Conservation (phyloP, 805 yeast species). For the Candida suzukii region DNA sequence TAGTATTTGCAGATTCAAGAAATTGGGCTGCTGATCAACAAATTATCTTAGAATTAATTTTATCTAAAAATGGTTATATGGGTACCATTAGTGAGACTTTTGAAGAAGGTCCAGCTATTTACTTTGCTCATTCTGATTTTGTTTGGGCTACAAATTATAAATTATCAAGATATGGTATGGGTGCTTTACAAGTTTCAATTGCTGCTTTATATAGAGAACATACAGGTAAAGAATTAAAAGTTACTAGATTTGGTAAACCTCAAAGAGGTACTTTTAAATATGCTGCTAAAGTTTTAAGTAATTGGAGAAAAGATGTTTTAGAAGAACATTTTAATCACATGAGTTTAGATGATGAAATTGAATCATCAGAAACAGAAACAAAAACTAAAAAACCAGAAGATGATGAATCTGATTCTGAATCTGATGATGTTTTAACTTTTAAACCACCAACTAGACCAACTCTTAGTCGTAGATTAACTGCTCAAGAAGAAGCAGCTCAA, state of each 20-base stretch:
- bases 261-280: conserved; percentile 80
- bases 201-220: conserved; percentile 81
- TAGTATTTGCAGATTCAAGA: conserved; percentile 87
- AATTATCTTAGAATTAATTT: conserved; percentile 71
- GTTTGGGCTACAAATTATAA: conserved; percentile 90
- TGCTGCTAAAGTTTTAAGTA: conserved; percentile 68
- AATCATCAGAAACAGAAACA: not conserved
- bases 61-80: conserved; percentile 75
- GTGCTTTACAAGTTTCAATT: conserved; percentile 83
- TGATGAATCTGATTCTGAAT: conserved; percentile 14
- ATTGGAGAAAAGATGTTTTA: conserved; percentile 74
- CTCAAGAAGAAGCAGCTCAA: conserved; percentile 4
- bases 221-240: conserved; percentile 74
- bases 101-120: conserved; percentile 75
- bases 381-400: conserved; percentile 1
- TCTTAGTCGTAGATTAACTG: conserved; percentile 3
- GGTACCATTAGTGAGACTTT: conserved; percentile 68
- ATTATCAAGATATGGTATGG: conserved; percentile 86
- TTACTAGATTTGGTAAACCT: conserved; percentile 84
- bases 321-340: conserved; percentile 62
- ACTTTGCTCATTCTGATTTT: conserved; percentile 87
- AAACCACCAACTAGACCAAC: conserved; percentile 4
- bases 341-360: conserved; percentile 18
- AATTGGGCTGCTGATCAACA: conserved; percentile 94
- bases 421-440: conserved; percentile 13